Conservation (phyloP, 352 stramenopile genomes). For the Peronospora tabacina region DNA sequence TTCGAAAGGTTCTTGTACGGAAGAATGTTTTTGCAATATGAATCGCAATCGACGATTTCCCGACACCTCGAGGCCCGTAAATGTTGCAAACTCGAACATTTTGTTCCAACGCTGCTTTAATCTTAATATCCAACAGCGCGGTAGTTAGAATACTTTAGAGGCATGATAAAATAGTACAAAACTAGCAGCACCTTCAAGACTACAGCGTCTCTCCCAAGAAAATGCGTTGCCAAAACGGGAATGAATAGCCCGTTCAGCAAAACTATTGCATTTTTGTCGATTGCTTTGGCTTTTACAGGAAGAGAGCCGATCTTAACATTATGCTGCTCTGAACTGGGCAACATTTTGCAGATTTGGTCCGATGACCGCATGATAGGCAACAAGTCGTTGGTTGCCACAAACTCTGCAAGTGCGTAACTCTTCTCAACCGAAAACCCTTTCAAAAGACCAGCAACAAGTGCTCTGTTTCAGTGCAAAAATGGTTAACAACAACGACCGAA, state of each 20-base stretch:
- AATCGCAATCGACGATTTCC: constrained; percentile 56
- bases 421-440: constrained; percentile 37
- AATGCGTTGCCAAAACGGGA: constrained; percentile 44
- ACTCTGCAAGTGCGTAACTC: constrained; percentile 30
- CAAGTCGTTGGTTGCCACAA: constrained; percentile 38
- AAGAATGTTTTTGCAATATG: constrained; percentile 44
- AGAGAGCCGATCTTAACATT: constrained; percentile 20
- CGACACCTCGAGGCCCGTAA: constrained; percentile 35
- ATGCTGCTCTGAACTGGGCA: constrained; percentile 20
- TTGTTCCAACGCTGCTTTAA: constrained; percentile 24
- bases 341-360: constrained; percentile 31
- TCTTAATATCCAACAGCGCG: constrained; percentile 14
- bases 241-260: constrained; percentile 45
- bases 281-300: constrained; percentile 1
- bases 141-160: constrained; percentile 1
- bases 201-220: constrained; percentile 41
- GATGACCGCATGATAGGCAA: constrained; percentile 17
- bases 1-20: constrained; percentile 34
- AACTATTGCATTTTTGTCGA: constrained; percentile 21
- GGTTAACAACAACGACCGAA: constrained; percentile 2
- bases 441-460: constrained; percentile 41
- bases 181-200: constrained; percentile 35
- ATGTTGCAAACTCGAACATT: constrained; percentile 48
- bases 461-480: constrained; percentile 22
- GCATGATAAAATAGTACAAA: neutral